Evolutionary conservation across 345 rosid genomes (phyloP), one percentile per base, ranked within the genome.

Genomic region (Carallia brachiata): DNA sequence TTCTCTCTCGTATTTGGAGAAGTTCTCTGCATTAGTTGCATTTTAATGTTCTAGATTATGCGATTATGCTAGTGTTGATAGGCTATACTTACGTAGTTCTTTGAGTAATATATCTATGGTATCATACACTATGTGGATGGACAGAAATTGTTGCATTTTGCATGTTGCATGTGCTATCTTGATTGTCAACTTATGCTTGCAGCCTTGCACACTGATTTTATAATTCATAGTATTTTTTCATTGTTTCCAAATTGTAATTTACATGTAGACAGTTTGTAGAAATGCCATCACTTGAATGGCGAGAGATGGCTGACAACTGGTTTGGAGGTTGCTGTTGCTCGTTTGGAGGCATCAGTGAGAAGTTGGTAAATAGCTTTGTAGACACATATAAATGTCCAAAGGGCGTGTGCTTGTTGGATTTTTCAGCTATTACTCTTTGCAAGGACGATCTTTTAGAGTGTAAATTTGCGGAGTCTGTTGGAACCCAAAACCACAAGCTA

Each of bases 291-390:
- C 79, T 76, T 71, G 83, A 92, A 70, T 95, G 97, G 98, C 79
- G 84, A 74, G 99, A 95, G 78, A 80, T 77, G 12, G 98, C 97
- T 65, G 99, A 95, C 85, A 95, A 90, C 75, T 92, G 99, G 99
- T 95, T 95, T 85, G 99, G 94, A 72, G 80, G 36, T 69, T 92
- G 97, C 67, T 95, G 97, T 72, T 92, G 98, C 80, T 90, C 99
- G 4, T 95, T 92, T 81, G 99, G 97, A 12, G 94, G 87, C 18
- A 71, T 82, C 57, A 89, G 98, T 78, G 98, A 95, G 83, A 89
- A 89, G 78, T 75, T 95, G 74, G 96, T 90, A n/a, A 82, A 78
- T 62, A 90, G 76, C 61, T 95, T 83, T 72, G 93, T 92, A n/a
- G 80, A 85, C 64, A 80, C 85, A 65, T 89, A 83, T 79, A 56